A percentile compares a stretch with the other conserved stretches of the same genome.
These are phyloP conservation scores for Lentinula sp. DNA, from an alignment of 768 basidiomycete species.

Conservation along the genomic window DNA sequence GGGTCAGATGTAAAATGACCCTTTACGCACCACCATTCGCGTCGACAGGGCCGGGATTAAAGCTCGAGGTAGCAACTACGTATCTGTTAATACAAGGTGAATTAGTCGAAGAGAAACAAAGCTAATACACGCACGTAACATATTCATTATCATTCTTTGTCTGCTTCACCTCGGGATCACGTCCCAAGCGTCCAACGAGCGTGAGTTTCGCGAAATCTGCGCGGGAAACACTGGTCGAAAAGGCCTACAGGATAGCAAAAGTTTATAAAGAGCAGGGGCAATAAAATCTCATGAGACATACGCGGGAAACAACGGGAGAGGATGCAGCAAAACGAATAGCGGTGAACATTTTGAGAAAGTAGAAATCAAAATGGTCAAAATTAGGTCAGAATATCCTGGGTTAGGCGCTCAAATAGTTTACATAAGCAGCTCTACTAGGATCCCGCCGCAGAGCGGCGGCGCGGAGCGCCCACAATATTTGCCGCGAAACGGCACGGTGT, in stretches of 20 bases:
- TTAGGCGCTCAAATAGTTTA: no score
- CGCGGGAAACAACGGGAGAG: constrained; percentile 38
- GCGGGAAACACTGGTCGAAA: constrained; percentile 54
- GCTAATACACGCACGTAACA: constrained; percentile 46
- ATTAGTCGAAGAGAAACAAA: background rate
- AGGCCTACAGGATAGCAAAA: constrained; percentile 36
- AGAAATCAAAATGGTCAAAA: background rate
- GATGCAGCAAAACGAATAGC: constrained; percentile 37
- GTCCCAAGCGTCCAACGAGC: constrained; percentile 69
- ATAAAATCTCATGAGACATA: constrained; percentile 23
- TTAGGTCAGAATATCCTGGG: no score
- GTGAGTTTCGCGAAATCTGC: constrained; percentile 69
- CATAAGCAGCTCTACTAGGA: no score
- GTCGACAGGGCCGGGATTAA: constrained; percentile 47
- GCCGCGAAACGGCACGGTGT: no score
- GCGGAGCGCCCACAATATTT: no score
- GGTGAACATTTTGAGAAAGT: constrained; percentile 40
- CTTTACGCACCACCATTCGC: constrained; percentile 53
- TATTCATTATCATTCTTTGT: constrained; percentile 78
- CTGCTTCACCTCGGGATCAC: constrained; percentile 61
- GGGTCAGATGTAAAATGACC: background rate
- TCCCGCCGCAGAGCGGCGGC: no score
- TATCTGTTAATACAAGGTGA: constrained; percentile 41
- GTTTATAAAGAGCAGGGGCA: background rate
- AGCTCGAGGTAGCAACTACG: constrained; percentile 68